These are phyloP conservation scores for Paramecium biaurelia DNA, from an alignment of 73 alveolate genomes.

Conservation along the genomic window DNA sequence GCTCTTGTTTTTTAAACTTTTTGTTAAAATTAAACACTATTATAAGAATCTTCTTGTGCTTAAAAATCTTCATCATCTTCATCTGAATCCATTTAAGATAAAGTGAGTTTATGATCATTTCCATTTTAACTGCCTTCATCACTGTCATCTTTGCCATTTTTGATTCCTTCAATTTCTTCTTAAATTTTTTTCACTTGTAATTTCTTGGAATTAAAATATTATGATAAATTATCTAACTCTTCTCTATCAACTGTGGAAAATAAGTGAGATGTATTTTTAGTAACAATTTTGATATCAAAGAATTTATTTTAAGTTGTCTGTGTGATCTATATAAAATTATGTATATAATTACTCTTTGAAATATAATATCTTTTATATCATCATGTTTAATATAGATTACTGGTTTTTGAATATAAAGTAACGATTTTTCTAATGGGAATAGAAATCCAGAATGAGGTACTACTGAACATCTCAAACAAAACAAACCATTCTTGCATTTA, in stretches of 20 bases:
- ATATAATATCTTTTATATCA: slow-evolving; percentile 13
- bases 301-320: background rate
- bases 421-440: background rate
- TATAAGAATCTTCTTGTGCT: background rate
- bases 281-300: background rate
- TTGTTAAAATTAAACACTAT: background rate
- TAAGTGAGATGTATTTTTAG: background rate
- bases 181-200: background rate
- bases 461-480: slow-evolving; percentile 7
- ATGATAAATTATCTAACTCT: background rate
- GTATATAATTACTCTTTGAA: background rate
- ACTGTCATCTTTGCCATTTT: background rate
- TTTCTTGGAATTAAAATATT: background rate
- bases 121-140: background rate
- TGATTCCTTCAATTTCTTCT: background rate
- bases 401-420: background rate
- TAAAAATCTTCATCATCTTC: slow-evolving; percentile 29
- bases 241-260: background rate
- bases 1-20: background rate
- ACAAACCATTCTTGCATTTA: slow-evolving; percentile 1
- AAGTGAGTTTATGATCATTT: background rate
- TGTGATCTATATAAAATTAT: background rate
- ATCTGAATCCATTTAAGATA: background rate
- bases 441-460: slow-evolving; percentile 4
- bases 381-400: slow-evolving; percentile 3